These are phyloP conservation scores for Coniophora puteana DNA, from an alignment of 1,284 basidiomycete genomes.

Conservation along the genomic window DNA sequence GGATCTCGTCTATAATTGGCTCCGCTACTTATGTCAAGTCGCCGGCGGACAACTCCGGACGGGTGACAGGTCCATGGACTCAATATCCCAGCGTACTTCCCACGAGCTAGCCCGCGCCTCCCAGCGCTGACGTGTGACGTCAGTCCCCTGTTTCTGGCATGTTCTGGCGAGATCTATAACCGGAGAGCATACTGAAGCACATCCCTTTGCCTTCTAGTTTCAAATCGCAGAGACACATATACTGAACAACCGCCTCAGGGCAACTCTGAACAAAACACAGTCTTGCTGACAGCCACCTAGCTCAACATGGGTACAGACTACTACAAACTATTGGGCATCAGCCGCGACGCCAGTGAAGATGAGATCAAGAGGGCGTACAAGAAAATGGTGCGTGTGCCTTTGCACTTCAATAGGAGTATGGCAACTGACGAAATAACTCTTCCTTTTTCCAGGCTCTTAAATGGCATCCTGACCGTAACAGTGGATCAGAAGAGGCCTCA, in stretches of 20 bases:
- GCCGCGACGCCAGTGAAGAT: constrained; percentile 72
- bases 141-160: constrained; percentile 22
- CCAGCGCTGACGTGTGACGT: constrained; percentile 26
- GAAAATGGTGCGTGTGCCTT: constrained; percentile 54
- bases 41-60: too few species aligned
- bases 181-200: too few species aligned
- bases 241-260: background rate
- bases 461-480: constrained; percentile 92
- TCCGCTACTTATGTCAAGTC: too few species aligned
- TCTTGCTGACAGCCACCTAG: background rate
- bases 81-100: constrained; percentile 2
- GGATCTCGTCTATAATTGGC: too few species aligned
- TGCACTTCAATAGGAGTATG: background rate
- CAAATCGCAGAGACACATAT: background rate
- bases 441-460: constrained; percentile 63
- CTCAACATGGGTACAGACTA: constrained; percentile 74
- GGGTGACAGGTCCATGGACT: background rate
- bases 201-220: background rate
- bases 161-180: constrained; percentile 11
- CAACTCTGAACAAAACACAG: background rate
- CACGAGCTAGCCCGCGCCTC: constrained; percentile 4
- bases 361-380: constrained; percentile 87
- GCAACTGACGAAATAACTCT: constrained; percentile 8
- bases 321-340: constrained; percentile 77
- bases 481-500: constrained; percentile 78